These are phyloP conservation scores for Chrysosporium keratinophilum DNA, from an alignment of 2,329 filamentous ascomycete genomes.

Conservation along the genomic window DNA sequence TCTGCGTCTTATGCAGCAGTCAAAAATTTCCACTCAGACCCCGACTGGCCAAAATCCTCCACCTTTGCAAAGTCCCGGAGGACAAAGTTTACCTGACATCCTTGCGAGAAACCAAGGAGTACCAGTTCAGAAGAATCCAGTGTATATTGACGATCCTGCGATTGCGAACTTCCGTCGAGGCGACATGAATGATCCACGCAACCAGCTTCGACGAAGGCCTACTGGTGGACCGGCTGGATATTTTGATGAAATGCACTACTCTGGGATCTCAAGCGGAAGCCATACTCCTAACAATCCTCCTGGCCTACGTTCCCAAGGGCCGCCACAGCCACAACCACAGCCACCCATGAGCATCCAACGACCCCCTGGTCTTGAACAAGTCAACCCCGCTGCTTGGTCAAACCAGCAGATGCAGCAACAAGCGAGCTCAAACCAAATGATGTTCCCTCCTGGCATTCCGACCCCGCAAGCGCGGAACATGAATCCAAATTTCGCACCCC, in stretches of 20 bases:
- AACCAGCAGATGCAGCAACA: conserved; percentile 29
- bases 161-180: conserved; percentile 35
- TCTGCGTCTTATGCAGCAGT: conserved; percentile 68
- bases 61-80: conserved; percentile 26
- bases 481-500: conserved; percentile 29
- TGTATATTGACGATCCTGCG: conserved; percentile 36
- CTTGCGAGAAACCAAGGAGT: conserved; percentile 27
- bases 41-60: conserved; percentile 21
- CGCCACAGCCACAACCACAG: conserved; percentile 26
- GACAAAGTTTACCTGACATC: conserved; percentile 28
- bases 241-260: conserved; percentile 33
- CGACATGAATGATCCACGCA: conserved; percentile 23
- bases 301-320: conserved; percentile 27
- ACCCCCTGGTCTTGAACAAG: conserved; percentile 37
- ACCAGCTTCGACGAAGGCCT: conserved; percentile 30
- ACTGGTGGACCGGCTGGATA: conserved; percentile 32
- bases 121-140: conserved; percentile 28
- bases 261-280: conserved; percentile 22
- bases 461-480: conserved; percentile 28
- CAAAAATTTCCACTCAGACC: conserved; percentile 27
- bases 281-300: conserved; percentile 30
- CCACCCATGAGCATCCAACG: conserved; percentile 34
- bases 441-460: conserved; percentile 32
- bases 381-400: conserved; percentile 33
- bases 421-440: conserved; percentile 25